These are phyloP conservation scores for Phytophthora aleatoria DNA, from an alignment of 352 stramenopile genomes.

Conservation along the genomic window DNA sequence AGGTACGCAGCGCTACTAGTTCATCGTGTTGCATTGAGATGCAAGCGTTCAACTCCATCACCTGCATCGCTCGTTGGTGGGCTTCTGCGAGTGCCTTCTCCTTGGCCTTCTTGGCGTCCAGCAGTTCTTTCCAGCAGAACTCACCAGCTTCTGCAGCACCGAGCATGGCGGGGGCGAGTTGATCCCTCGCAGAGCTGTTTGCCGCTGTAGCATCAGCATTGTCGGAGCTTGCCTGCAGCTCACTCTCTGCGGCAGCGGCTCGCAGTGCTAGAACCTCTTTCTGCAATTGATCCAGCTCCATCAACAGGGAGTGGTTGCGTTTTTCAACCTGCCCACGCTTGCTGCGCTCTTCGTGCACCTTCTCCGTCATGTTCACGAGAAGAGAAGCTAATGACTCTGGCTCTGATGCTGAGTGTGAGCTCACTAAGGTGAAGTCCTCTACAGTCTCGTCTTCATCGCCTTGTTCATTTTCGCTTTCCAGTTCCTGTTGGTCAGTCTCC, in stretches of 20 bases:
- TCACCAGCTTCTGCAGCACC: slow-evolving; percentile 36
- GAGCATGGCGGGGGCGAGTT: slow-evolving; percentile 19
- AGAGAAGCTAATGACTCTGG: slow-evolving; percentile 53
- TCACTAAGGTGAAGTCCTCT: slow-evolving; percentile 4
- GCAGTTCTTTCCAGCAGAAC: slow-evolving; percentile 64
- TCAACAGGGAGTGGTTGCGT: slow-evolving; percentile 67
- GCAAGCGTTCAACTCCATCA: slow-evolving; percentile 73
- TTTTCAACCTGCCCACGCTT: slow-evolving; percentile 60
- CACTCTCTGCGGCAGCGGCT: slow-evolving; percentile 34
- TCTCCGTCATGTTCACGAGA: slow-evolving; percentile 66
- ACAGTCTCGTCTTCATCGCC: slow-evolving; percentile 8
- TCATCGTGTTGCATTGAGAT: slow-evolving; percentile 85
- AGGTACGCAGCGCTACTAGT: slow-evolving; percentile 52
- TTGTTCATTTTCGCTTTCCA: slow-evolving; percentile 14
- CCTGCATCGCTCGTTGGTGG: slow-evolving; percentile 59
- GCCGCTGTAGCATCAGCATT: background rate
- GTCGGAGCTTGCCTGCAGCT: slow-evolving; percentile 6
- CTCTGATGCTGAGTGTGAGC: background rate
- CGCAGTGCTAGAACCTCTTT: slow-evolving; percentile 61
- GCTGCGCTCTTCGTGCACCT: slow-evolving; percentile 61
- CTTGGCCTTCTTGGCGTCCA: slow-evolving; percentile 56
- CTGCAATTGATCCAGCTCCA: slow-evolving; percentile 75
- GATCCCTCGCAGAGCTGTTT: slow-evolving; percentile 12
- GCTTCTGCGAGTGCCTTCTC: slow-evolving; percentile 62
- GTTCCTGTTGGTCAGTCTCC: slow-evolving; percentile 16